A percentile compares a stretch with the other conserved stretches of the same genome.
These are phyloP conservation scores for Paxillus involutus DNA, from an alignment of 768 basidiomycete species.

Conservation along the genomic window DNA sequence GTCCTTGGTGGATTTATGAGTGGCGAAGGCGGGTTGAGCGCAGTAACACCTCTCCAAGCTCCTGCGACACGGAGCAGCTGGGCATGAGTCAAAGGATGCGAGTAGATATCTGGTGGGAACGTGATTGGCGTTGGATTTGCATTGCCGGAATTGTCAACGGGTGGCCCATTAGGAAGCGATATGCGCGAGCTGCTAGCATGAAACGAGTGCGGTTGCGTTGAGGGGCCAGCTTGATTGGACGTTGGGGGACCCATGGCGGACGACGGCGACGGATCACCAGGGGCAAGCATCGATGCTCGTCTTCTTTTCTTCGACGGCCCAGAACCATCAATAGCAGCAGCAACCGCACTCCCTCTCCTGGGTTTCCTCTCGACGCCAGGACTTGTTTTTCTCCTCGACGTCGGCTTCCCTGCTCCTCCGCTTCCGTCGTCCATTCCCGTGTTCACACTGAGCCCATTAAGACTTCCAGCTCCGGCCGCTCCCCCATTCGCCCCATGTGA, in stretches of 20 bases:
- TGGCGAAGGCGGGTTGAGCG: constrained; percentile 37
- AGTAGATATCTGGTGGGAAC: constrained; percentile 28
- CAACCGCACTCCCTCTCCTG: constrained; percentile 32
- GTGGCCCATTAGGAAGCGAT: constrained; percentile 11
- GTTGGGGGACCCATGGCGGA: constrained; percentile 17
- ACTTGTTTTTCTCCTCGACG: constrained; percentile 35
- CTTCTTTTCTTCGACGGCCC: constrained; percentile 36
- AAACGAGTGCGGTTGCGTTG: constrained; percentile 9
- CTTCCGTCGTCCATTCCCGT: constrained; percentile 17
- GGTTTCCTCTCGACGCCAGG: constrained; percentile 41
- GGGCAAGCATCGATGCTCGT: constrained; percentile 36
- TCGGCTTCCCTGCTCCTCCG: constrained; percentile 20
- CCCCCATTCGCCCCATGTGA: constrained; percentile 26
- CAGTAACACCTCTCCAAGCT: constrained; percentile 69
- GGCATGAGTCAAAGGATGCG: constrained; percentile 40
- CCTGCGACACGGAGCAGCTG: constrained; percentile 59
- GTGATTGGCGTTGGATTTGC: constrained; percentile 37
- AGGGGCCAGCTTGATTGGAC: constrained; percentile 6
- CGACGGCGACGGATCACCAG: constrained; percentile 18
- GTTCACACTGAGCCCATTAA: constrained; percentile 16
- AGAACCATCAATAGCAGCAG: constrained; percentile 36
- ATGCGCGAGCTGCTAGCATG: constrained; percentile 16
- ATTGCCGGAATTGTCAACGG: constrained; percentile 1
- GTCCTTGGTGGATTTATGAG: constrained; percentile 17
- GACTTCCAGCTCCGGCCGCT: constrained; percentile 12